A percentile compares a stretch with the other conserved stretches of the same genome.
Evolutionary conservation across 306 rosid species (phyloP).

Genomic region (Urtica urens): DNA sequence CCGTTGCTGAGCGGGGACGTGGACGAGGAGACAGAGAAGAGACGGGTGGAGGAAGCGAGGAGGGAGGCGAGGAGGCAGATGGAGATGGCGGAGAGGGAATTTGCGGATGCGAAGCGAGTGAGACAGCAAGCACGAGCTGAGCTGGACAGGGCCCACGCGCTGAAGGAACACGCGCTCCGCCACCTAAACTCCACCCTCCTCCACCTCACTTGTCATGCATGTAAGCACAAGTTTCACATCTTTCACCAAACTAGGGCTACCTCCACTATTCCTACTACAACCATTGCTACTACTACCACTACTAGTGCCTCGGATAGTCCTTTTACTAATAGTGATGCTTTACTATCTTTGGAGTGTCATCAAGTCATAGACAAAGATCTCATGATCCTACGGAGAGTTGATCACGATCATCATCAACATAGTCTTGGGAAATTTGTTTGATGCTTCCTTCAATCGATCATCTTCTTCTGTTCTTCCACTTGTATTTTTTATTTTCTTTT

Average conservation of each 20-base stretch:
- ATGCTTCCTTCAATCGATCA: background rate
- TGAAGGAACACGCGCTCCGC: constrained; percentile 64
- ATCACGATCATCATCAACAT: background rate
- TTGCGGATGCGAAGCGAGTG: constrained; percentile 67
- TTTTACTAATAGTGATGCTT: background rate
- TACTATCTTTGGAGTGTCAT: background rate
- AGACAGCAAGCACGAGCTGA: constrained; percentile 77
- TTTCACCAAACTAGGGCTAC: constrained; percentile 6
- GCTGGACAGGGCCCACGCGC: constrained; percentile 57
- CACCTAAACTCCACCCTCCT: constrained; percentile 71
- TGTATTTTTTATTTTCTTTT: background rate
- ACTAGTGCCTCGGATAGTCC: background rate
- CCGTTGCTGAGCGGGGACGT: constrained; percentile 45
- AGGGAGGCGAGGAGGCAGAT: constrained; percentile 65
- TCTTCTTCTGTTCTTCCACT: background rate
- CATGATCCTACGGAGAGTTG: background rate
- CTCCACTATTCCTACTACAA: constrained; percentile 6
- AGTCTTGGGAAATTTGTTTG: background rate
- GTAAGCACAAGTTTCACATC: constrained; percentile 58
- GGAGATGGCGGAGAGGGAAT: constrained; percentile 71
- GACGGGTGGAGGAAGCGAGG: constrained; percentile 77
- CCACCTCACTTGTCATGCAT: constrained; percentile 83
- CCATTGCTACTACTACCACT: background rate
- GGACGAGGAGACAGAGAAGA: constrained; percentile 61
- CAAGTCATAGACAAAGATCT: background rate